These are phyloP conservation scores for Physcomitrium patens DNA, from an alignment of 225 moss, liverwort and hornwort species.

Conservation along the genomic window DNA sequence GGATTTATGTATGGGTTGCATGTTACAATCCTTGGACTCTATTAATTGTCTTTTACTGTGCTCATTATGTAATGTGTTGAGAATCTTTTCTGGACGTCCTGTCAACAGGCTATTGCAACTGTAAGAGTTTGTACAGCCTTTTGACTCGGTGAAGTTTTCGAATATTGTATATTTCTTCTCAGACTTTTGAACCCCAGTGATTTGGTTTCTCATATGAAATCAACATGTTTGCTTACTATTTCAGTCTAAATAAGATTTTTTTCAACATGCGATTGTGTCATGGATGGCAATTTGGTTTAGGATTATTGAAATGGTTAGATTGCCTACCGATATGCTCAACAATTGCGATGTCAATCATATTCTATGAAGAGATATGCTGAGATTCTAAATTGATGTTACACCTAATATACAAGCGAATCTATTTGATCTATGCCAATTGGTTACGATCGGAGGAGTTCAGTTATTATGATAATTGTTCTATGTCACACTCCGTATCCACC, in stretches of 20 bases:
- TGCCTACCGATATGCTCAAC: too few species aligned
- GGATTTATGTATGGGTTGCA: not conserved
- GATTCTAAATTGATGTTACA: too few species aligned
- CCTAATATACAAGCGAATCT: too few species aligned
- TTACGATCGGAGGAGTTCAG: too few species aligned
- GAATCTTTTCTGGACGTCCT: constrained; percentile 17
- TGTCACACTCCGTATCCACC: too few species aligned
- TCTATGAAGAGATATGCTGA: too few species aligned
- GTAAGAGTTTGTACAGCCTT: constrained; percentile 6
- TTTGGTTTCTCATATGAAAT: not conserved
- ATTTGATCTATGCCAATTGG: too few species aligned
- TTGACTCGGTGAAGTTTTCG: constrained; percentile 19
- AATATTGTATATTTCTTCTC: constrained; percentile 23
- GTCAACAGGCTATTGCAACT: constrained; percentile 22
- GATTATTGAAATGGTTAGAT: too few species aligned
- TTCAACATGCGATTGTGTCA: too few species aligned
- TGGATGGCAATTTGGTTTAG: too few species aligned
- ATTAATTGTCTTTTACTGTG: not conserved
- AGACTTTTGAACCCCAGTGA: not conserved
- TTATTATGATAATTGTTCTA: too few species aligned
- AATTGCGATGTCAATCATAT: too few species aligned
- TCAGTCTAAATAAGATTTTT: not conserved
- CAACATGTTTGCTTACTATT: not conserved
- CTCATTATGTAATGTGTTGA: constrained; percentile 6
- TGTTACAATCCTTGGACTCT: constrained; percentile 13